Evolutionary conservation across 371 early-diverging fungal species (phyloP).

Genomic region (Basidiobolus heterosporus): DNA sequence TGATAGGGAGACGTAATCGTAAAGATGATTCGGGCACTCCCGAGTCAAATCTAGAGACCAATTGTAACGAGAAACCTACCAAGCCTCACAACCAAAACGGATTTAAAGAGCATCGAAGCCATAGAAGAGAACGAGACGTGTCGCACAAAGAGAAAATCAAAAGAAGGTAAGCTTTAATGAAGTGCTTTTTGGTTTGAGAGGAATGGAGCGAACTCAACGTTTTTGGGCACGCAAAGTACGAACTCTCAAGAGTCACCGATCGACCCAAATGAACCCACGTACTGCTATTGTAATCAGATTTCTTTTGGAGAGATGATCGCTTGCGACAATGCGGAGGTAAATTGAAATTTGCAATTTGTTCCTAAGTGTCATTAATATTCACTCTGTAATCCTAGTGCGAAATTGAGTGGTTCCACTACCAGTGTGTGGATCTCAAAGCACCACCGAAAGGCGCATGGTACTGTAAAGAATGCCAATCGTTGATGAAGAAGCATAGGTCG

Average conservation of each 20-base stretch:
- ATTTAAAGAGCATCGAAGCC: neutral
- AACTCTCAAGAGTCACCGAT: slow-evolving; percentile 49
- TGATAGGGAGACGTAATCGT: too few relatives aligned
- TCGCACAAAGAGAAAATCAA: neutral
- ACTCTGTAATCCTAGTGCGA: slow-evolving; percentile 38
- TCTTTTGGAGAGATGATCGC: slow-evolving; percentile 96
- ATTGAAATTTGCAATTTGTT: slow-evolving; percentile 4
- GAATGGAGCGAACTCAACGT: neutral
- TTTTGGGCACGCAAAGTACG: neutral
- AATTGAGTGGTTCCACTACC: slow-evolving; percentile 90
- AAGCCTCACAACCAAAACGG: too few relatives aligned
- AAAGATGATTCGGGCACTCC: too few relatives aligned
- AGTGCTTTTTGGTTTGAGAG: neutral
- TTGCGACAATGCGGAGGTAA: slow-evolving; percentile 80
- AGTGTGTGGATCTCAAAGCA: slow-evolving; percentile 72
- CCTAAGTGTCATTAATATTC: neutral
- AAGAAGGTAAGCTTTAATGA: neutral
- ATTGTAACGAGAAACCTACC: too few relatives aligned
- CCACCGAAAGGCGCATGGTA: slow-evolving; percentile 87
- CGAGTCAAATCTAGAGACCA: too few relatives aligned
- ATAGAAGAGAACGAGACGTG: neutral
- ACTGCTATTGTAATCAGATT: slow-evolving; percentile 88
- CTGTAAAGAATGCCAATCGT: slow-evolving; percentile 21
- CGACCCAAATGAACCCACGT: slow-evolving; percentile 89
- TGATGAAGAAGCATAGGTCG: too few relatives aligned